Conservation (phyloP, 768 basidiomycete genomes). For the Macrocybe gigantea region DNA sequence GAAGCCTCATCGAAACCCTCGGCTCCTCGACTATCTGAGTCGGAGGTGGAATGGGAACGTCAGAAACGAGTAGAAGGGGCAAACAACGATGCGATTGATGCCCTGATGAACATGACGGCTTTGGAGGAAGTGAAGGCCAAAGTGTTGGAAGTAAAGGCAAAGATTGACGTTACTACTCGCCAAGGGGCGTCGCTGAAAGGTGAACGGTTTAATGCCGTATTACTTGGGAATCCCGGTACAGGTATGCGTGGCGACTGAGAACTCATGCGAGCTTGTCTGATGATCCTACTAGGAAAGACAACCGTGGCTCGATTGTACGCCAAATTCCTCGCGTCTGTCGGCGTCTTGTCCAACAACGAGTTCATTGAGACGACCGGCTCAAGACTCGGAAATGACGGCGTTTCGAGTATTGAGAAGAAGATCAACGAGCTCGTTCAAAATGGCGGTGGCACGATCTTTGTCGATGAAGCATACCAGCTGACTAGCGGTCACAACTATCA, state of each 20-base stretch:
- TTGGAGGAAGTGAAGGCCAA: slow-evolving; percentile 60
- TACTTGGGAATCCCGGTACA: slow-evolving; percentile 73
- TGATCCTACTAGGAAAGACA: slow-evolving; percentile 48
- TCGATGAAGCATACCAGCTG: slow-evolving; percentile 72
- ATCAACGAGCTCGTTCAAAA: slow-evolving; percentile 38
- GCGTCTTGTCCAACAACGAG: slow-evolving; percentile 42
- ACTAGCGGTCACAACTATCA: slow-evolving; percentile 37
- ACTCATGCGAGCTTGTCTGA: background rate
- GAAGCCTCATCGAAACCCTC: too few relatives aligned
- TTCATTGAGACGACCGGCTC: slow-evolving; percentile 66
- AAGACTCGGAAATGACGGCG: slow-evolving; percentile 50
- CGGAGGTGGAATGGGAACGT: slow-evolving; percentile 47
- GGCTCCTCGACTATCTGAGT: slow-evolving; percentile 19
- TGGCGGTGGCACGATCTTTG: slow-evolving; percentile 62
- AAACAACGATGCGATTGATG: slow-evolving; percentile 49
- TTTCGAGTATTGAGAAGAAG: slow-evolving; percentile 42
- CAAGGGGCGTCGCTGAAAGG: slow-evolving; percentile 46
- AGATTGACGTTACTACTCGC: slow-evolving; percentile 48
- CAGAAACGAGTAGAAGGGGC: slow-evolving; percentile 53
- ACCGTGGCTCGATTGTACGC: slow-evolving; percentile 63
- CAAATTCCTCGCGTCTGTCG: slow-evolving; percentile 50
- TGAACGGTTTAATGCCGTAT: slow-evolving; percentile 55
- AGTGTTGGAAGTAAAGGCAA: slow-evolving; percentile 52
- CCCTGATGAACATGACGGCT: slow-evolving; percentile 65
- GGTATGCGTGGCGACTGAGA: slow-evolving; percentile 31